Conservation (phyloP, 2,329 filamentous ascomycete genomes). For the Hysterium pulicare region DNA sequence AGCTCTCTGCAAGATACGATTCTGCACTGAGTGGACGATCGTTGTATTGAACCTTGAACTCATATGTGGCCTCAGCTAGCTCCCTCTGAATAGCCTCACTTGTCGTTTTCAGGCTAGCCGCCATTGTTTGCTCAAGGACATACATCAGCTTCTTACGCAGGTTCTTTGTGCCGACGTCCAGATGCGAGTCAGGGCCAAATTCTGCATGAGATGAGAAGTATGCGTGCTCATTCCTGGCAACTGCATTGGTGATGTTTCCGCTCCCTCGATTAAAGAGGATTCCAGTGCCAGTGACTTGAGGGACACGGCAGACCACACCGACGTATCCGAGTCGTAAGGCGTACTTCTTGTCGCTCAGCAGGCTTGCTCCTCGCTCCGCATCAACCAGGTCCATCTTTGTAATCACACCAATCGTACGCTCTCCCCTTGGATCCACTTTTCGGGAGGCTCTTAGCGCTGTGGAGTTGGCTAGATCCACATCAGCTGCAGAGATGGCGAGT, state of each 20-base stretch:
- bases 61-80: conserved; percentile 92
- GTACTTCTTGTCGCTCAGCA: conserved; percentile 87
- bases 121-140: conserved; percentile 96
- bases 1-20: conserved; percentile 90
- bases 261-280: conserved; percentile 81
- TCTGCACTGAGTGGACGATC: conserved; percentile 92
- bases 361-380: conserved; percentile 68
- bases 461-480: conserved; percentile 96
- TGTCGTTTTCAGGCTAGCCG: conserved; percentile 81
- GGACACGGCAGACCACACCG: conserved; percentile 84
- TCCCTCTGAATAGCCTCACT: conserved; percentile 92
- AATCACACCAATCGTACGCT: conserved; percentile 96
- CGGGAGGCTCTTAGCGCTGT: conserved; percentile 86
- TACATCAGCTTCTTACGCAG: conserved; percentile 95
- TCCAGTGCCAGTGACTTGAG: conserved; percentile 54
- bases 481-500: conserved; percentile 92
- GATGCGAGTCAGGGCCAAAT: conserved; percentile 69
- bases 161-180: conserved; percentile 78
- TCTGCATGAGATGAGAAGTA: conserved; percentile 86
- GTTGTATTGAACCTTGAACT: conserved; percentile 99
- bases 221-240: conserved; percentile 81
- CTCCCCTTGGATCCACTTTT: conserved; percentile 87
- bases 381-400: conserved; percentile 99
- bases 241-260: conserved; percentile 73
- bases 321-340: conserved; percentile 94